Evolutionary conservation across 2,329 filamentous ascomycete species (phyloP), one percentile per base, ranked within the genome.

Genomic region (Penicillium olsonii): DNA sequence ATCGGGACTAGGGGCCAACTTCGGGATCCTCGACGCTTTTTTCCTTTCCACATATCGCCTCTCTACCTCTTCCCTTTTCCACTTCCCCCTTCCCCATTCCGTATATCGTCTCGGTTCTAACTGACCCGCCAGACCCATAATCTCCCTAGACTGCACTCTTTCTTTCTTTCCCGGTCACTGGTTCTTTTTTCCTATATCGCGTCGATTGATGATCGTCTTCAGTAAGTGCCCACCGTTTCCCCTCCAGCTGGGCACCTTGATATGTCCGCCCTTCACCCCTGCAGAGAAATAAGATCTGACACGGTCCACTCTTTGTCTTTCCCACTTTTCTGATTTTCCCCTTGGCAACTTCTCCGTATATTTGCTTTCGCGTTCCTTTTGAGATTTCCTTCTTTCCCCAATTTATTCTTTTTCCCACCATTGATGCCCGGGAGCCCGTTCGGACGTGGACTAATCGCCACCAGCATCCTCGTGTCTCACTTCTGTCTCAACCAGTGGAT

Each of bases 1-100:
- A 69, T 70, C 59, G 63, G 67, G 67, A 70, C 67, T 70, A 70
- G 68, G 68, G 66, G 64, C 63, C 58, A 56, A 57, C 62, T 60
- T 65, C 63, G 66, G 66, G 61, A 68, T 67, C 63, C 60, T 67
- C 55, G 62, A 63, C 59, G 54, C 56, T 53, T 59, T 60, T 64
- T 62, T 56, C 50, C 49, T 37, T 38, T 38, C 48, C 52, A 53
- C 43, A 49, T 48, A 52, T 49, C 41, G 50, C 58, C 45, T 54
- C 47, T 51, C 40, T 55, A 51, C 50, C 52, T 45, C 52, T 54
- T 34, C 51, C 53, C 45, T 40, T 37, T 53, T 39, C 43, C 52
- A 42, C 50, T 51, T 37, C 40, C 39, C 41, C 44, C 35, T 49
- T 45, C 17, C 39, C 37, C 31, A 42, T 39, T 45, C 47, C 33